Conservation (phyloP, 2,329 filamentous ascomycete genomes). For the Pseudogymnoascus destructans region DNA sequence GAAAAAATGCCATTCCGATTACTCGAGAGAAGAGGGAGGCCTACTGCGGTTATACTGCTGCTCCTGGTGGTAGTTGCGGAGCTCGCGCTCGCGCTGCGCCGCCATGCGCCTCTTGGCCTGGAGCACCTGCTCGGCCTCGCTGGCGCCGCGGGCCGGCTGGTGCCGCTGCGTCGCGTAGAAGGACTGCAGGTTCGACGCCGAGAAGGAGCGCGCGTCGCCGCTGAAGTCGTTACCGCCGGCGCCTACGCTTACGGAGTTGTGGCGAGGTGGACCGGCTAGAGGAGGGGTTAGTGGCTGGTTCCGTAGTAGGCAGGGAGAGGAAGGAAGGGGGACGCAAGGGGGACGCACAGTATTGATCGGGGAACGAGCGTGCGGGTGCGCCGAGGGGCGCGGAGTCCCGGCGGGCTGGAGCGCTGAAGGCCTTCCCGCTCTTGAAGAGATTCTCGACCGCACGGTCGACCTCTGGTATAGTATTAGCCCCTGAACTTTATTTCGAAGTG, state of each 20-base stretch:
- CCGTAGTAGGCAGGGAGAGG: slow-evolving; percentile 33
- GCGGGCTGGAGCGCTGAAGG: slow-evolving; percentile 60
- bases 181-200: slow-evolving; percentile 70
- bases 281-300: slow-evolving; percentile 49
- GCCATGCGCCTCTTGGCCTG: slow-evolving; percentile 99
- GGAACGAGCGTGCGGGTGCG: slow-evolving; percentile 40
- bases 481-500: neutral
- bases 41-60: slow-evolving; percentile 99
- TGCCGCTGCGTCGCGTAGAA: slow-evolving; percentile 93
- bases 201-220: slow-evolving; percentile 52
- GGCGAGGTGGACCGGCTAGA: slow-evolving; percentile 47
- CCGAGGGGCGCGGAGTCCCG: slow-evolving; percentile 67
- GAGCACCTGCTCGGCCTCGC: slow-evolving; percentile 95
- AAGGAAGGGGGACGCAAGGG: slow-evolving; percentile 18
- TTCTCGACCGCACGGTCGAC: slow-evolving; percentile 94
- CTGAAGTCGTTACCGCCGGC: slow-evolving; percentile 47
- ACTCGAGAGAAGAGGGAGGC: slow-evolving; percentile 53
- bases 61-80: slow-evolving; percentile 99
- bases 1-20: slow-evolving; percentile 12
- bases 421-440: slow-evolving; percentile 90
- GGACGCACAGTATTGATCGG: slow-evolving; percentile 44
- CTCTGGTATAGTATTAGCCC: slow-evolving; percentile 44
- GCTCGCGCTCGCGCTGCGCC: slow-evolving; percentile 94
- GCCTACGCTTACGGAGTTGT: slow-evolving; percentile 59
- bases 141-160: slow-evolving; percentile 67